Evolutionary conservation across 2,329 filamentous ascomycete species (phyloP).

Genomic region (Keithomyces neogunnii): DNA sequence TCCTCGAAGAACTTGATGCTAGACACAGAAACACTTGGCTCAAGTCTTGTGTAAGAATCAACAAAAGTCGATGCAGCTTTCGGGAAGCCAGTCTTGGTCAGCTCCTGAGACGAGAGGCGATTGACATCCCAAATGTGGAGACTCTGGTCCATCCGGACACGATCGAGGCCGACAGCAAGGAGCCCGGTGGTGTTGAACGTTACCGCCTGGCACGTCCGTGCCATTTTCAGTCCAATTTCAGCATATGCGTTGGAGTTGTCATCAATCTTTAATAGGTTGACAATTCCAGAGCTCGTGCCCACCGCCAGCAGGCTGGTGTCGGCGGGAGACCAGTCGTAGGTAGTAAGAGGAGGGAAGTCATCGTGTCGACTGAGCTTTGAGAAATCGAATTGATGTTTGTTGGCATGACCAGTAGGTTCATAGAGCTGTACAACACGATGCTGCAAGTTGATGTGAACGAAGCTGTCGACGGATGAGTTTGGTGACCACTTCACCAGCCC

Average conservation of each 20-base stretch:
- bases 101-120: conserved; percentile 43
- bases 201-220: conserved; percentile 72
- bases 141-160: conserved; percentile 73
- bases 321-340: conserved; percentile 58
- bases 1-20: conserved; percentile 77
- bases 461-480: conserved; percentile 48
- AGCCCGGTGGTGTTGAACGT: conserved; percentile 66
- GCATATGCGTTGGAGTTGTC: conserved; percentile 57
- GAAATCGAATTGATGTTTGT: conserved; percentile 48
- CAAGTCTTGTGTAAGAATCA: conserved; percentile 50
- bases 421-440: conserved; percentile 56
- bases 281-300: conserved; percentile 66
- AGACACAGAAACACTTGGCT: conserved; percentile 65
- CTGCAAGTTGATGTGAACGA: conserved; percentile 57
- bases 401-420: conserved; percentile 51
- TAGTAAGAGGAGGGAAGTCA: conserved; percentile 54
- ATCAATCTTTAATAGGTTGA: conserved; percentile 65
- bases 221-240: conserved; percentile 64
- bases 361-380: conserved; percentile 49
- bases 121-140: conserved; percentile 77
- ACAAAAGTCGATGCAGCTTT: conserved; percentile 38
- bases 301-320: conserved; percentile 62
- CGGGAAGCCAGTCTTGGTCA: conserved; percentile 40
- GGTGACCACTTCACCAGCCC: conserved; percentile 61
- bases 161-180: conserved; percentile 70